Base-by-base conservation (phyloP, 345 rosid species). In the Gossypium sturtianum region DNA sequence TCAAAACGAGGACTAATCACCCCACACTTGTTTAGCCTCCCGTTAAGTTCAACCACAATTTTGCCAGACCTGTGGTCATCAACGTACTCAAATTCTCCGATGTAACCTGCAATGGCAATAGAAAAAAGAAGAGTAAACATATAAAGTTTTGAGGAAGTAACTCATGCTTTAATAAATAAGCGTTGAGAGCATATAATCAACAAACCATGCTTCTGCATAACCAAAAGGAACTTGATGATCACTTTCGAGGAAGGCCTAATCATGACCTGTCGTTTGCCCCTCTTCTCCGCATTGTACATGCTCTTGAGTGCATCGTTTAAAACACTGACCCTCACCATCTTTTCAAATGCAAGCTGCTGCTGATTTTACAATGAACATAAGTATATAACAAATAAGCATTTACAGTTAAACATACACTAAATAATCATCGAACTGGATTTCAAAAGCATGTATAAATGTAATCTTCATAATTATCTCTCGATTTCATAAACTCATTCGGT, bases 211-310 rank as follows among this genome's bases (percentile, higher is more conserved):
- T 91, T 91, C 74, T 91, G 92, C 97, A 91, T 91, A 67, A 91
- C 97, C 66, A 88, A 59, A 25, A 91, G 94, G 79, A 91, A 88
- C 88, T 91, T 91, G 86, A 91, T 83, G 77, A 91, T 86, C 34
- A 91, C 94, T 78, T 91, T 91, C 0, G 97, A 91, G 66, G 94
- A 91, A 67, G 97, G 97, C 90, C 97, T 81, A 75, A 91, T 89
- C 92, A 91, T 86, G 61, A 89, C 97, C 83, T 91, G 97, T 2
- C 92, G 83, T 71, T 91, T 91, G 3, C 97, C 97, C 68, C 87
- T 85, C 85, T 91, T 91, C 87, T 89, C 97, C 0, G 97, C 94
- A 80, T 91, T 91, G 71, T 79, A 89, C 91, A 91, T 91, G 83
- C 92, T 83, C 91, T 91, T 91, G 29, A 91, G 89, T 60, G 97